Base-by-base conservation (phyloP, 176 grass and related monocot genomes). In the Musa beccarii region DNA sequence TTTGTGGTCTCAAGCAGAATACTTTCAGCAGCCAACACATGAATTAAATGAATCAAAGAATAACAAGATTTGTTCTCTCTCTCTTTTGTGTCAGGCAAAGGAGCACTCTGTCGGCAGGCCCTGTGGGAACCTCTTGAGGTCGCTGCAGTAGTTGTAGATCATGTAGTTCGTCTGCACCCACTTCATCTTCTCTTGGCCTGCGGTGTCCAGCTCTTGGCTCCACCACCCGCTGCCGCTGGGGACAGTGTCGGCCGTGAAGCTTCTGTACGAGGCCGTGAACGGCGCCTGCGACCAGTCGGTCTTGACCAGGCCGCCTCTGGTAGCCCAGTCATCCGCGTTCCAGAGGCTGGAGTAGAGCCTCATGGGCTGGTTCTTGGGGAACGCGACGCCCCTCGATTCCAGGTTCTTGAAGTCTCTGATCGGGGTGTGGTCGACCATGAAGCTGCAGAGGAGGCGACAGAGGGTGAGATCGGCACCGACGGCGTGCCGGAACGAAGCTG, bases 361-460 rank as follows among this genome's bases (percentile, higher is more conserved):
- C 71, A 74, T 74, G 22, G 71, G 22, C 51, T 74, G 71, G 71
- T 56, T 74, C 52, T 54, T 74, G 11, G 72, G 72, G 29, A 75
- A 75, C 8, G 54, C 52, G 13, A 75, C 23, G 11, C 72, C 72
- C 51, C 14, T 75, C 0, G 72, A 57, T 53, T 75, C 72, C 53
- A 59, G 53, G 12, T 75, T 75, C 54, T 75, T 57, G 72, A 57
- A 75, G 54, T 75, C 72, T 75, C 72, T 75, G 54, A 75, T 75
- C 0, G 71, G 52, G 8, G 2, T 75, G 53, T 25, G 53, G 59
- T 57, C 72, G 3, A 75, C 72, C 72, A 75, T 55, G 72, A 75
- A 75, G 72, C 72, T 75, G 72, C 10, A 23, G 15, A 22, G n/a
- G n/a, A 9, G 23, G 9, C 10, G 21, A 11, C 9, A 65, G 9